Percentiles rank a stretch among this genome's conserved stretches.
Evolutionary conservation across 2,329 filamentous ascomycete genomes (phyloP).

Genomic region (Colletotrichum kahawae): DNA sequence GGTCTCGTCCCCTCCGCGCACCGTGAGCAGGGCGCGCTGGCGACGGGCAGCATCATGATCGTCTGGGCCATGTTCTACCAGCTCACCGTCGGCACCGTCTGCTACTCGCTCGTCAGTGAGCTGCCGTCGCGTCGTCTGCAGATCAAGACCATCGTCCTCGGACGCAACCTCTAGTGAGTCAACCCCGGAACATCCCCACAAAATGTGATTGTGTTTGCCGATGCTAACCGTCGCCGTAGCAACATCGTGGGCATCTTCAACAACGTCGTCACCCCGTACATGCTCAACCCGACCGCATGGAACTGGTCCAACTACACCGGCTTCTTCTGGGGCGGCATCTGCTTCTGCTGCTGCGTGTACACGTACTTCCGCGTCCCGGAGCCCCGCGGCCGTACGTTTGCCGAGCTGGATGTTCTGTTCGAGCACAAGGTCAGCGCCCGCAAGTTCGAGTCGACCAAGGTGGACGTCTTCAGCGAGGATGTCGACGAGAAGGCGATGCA

Average conservation of each 20-base stretch:
- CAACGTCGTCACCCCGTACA: slow-evolving; percentile 85
- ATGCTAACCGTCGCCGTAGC: slow-evolving; percentile 38
- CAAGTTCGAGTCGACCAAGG: slow-evolving; percentile 68
- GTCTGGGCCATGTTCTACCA: slow-evolving; percentile 85
- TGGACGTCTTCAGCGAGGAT: slow-evolving; percentile 60
- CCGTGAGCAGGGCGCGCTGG: slow-evolving; percentile 67
- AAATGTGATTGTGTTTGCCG: neutral
- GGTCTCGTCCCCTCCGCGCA: slow-evolving; percentile 71
- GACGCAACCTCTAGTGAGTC: slow-evolving; percentile 73
- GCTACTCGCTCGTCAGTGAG: slow-evolving; percentile 87
- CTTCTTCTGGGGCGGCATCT: slow-evolving; percentile 87
- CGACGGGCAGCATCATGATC: slow-evolving; percentile 86
- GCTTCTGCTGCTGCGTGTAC: slow-evolving; percentile 81
- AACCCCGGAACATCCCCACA: too few relatives aligned
- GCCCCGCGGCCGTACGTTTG: slow-evolving; percentile 79
- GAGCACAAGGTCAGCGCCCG: slow-evolving; percentile 74
- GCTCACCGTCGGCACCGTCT: slow-evolving; percentile 85
- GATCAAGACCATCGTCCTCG: slow-evolving; percentile 90
- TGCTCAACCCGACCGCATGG: slow-evolving; percentile 89
- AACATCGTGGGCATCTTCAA: slow-evolving; percentile 84
- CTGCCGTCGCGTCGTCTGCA: slow-evolving; percentile 82
- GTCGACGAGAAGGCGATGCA: slow-evolving; percentile 51
- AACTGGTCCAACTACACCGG: slow-evolving; percentile 87
- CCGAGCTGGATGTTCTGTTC: slow-evolving; percentile 85
- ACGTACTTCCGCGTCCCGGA: slow-evolving; percentile 84